Base-by-base conservation (phyloP, 1,139 yeast genomes). In the Trichomonascaceae sp. region DNA sequence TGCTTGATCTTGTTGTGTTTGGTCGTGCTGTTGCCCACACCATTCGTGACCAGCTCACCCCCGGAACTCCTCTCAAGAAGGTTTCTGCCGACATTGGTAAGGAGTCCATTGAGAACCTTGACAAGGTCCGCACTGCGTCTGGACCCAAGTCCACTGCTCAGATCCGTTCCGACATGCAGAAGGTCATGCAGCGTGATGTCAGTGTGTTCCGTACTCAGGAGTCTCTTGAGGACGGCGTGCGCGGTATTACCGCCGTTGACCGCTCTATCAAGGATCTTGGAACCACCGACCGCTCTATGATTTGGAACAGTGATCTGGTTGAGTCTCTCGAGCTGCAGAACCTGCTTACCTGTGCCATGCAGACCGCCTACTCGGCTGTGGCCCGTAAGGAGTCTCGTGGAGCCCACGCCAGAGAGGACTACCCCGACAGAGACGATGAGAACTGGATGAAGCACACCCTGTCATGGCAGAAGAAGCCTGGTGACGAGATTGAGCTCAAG, bases 401-500 rank as follows among this genome's bases (percentile, higher is more conserved):
- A 68, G 98, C 98, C 35, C 98, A 89, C 56, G 97, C 98, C 44
- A 80, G 97, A 69, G 98, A 89, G 63, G 98, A 89, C 62, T 87
- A 63, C 68, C 96, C 93, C 54, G 77, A 76, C 43, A 84, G 98
- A 75, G 94, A 89, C 56, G 98, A 89, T 59, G 85, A 57, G 41
- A 68, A 84, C 69, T 89, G 98, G 98, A 84, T 85, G 92, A 89
- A 89, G 69, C 98, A 89, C 65, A 74, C 96, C 34, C 69, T 89
- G 57, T 82, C 97, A 36, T 89, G 93, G 84, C 97, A 89, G 68
- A 55, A 62, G 40, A 60, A 64, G 29, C 67, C 68, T 43, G 93
- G 92, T 52, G 89, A 71, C 34, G 68, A 70, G 38, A 85, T 84
- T 35, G 64, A 59, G 40, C 74, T 89, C 64, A 76, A 67, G 52